Conservation (phyloP, 805 yeast genomes). For the Metschnikowia hibisci region DNA sequence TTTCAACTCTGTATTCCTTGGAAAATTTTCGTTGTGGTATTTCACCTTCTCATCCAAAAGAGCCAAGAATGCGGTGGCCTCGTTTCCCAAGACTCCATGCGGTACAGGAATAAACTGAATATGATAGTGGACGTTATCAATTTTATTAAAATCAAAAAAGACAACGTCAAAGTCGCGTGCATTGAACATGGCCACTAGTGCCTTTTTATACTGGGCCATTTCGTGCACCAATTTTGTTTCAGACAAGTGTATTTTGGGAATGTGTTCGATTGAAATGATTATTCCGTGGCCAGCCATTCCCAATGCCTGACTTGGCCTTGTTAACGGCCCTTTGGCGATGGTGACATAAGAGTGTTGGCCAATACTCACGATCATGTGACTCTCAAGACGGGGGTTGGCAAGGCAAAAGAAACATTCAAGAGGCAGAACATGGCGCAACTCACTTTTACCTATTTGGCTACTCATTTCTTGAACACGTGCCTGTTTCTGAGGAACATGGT, state of each 20-base stretch:
- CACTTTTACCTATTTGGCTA: not conserved
- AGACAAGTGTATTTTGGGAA: slow-evolving; percentile 32
- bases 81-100: slow-evolving; percentile 26
- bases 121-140: slow-evolving; percentile 68
- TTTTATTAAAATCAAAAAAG: slow-evolving; percentile 66
- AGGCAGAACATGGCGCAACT: slow-evolving; percentile 46
- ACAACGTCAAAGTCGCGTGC: slow-evolving; percentile 45
- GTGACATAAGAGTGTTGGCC: slow-evolving; percentile 66
- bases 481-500: not conserved
- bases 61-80: slow-evolving; percentile 36
- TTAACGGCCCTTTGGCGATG: slow-evolving; percentile 81
- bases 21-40: slow-evolving; percentile 46
- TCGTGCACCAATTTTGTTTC: slow-evolving; percentile 4
- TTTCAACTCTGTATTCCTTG: slow-evolving; percentile 39
- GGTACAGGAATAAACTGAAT: slow-evolving; percentile 74
- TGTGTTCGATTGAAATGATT: slow-evolving; percentile 74
- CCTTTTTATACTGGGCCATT: slow-evolving; percentile 45
- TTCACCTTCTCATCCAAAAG: slow-evolving; percentile 42
- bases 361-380: slow-evolving; percentile 77
- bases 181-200: slow-evolving; percentile 48
- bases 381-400: slow-evolving; percentile 69
- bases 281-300: slow-evolving; percentile 79
- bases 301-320: slow-evolving; percentile 43
- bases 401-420: slow-evolving; percentile 77
- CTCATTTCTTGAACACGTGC: not conserved